Conservation (phyloP, 495 filamentous ascomycete species). For the Alectoria sarmentosa region DNA sequence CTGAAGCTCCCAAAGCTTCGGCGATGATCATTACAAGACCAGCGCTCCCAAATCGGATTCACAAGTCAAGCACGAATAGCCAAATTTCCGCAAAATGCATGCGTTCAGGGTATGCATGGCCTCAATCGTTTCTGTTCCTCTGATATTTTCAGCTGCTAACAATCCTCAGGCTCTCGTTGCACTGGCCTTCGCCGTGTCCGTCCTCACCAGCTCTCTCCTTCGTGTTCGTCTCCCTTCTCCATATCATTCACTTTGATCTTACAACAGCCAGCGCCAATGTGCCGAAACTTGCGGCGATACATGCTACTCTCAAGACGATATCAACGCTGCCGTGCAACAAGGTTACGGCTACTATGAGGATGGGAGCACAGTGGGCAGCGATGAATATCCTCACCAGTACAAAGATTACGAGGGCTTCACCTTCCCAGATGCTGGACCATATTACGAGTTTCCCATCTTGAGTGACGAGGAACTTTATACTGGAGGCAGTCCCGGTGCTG, state of each 20-base stretch:
- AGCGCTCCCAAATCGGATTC: background rate
- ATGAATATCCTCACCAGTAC: constrained; percentile 63
- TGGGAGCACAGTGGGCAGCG: constrained; percentile 41
- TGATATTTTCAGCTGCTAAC: background rate
- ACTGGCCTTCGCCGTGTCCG: constrained; percentile 8
- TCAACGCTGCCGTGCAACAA: constrained; percentile 40
- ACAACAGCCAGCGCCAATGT: constrained; percentile 22
- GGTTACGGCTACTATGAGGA: constrained; percentile 41
- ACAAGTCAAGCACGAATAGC: background rate
- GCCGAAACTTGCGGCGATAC: constrained; percentile 39
- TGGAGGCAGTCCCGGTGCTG: constrained; percentile 60
- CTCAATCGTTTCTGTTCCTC: background rate
- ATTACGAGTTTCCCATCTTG: constrained; percentile 68
- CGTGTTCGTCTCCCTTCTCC: background rate
- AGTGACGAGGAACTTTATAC: constrained; percentile 45
- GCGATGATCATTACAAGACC: background rate
- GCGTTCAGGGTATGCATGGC: constrained; percentile 7
- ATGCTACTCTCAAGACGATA: constrained; percentile 42
- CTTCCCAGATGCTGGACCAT: constrained; percentile 56
- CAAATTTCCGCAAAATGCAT: background rate
- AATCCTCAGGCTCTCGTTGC: background rate
- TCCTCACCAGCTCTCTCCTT: constrained; percentile 3
- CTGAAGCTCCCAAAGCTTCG: background rate
- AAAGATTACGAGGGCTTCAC: constrained; percentile 67
- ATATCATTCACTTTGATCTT: constrained; percentile 14